Evolutionary conservation across 73 alveolate species (phyloP), one percentile per base, ranked within the genome.

Genomic region (Paramecium tetraurelia): DNA sequence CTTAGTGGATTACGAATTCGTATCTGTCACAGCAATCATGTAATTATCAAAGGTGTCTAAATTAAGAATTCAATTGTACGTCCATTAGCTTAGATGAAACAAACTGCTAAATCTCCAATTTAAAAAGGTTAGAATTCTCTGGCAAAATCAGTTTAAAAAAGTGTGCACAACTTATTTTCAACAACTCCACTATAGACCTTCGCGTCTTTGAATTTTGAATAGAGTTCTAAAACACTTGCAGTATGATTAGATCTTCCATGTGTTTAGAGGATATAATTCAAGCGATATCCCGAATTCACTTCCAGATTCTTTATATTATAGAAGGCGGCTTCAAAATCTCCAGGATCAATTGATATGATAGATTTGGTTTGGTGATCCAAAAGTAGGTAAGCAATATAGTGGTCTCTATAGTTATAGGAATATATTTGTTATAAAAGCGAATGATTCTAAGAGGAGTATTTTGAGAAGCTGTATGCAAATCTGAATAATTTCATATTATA

Each of bases 301-400:
- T 44, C 70, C 8, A 80, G 48, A 22, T 41, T 22, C 21, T 76
- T 80, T 8, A 80, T 80, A 44, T 80, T 80, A 80, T 44, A 80
- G 33, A 43, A 80, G 8, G 76, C 90, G 14, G 75, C 57, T 44
- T 80, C 90, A 48, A 44, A 80, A 18, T 41, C 48, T 80, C 76
- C 90, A 44, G 90, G 90, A 24, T 80, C 90, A 18, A 80, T 80
- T 44, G 90, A 80, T 3, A 80, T 80, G 6, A 80, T 41, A 7
- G 90, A 80, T 46, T 80, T 80, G 4, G 90, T 16, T 44, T 41
- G 16, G 46, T 80, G 70, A 59, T 80, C 76, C 22, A 80, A 44
- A 21, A 44, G 46, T 18, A 80, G 2, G 24, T 80, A 80, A 24
- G 63, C 90, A n/a, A 80, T 41, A 35, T 80, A 80, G 27, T 80